These are phyloP conservation scores for Agrocybe praecox DNA, from an alignment of 768 basidiomycete species.

Conservation along the genomic window DNA sequence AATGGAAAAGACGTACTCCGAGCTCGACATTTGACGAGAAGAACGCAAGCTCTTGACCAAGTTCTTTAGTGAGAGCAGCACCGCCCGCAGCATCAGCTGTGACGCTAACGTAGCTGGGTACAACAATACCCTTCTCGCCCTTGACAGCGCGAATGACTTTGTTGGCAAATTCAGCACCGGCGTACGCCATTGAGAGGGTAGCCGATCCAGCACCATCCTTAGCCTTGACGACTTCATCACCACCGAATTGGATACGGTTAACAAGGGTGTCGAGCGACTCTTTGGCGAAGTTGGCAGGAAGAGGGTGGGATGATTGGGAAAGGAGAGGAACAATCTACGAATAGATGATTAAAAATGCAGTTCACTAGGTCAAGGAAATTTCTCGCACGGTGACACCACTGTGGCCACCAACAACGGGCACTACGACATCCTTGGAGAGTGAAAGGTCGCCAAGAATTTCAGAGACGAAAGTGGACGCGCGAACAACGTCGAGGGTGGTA, in stretches of 20 bases:
- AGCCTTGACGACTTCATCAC: slow-evolving; percentile 98
- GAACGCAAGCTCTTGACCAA: slow-evolving; percentile 77
- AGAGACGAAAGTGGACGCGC: slow-evolving; percentile 94
- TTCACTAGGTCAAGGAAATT: not conserved
- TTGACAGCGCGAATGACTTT: slow-evolving; percentile 84
- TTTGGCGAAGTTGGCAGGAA: slow-evolving; percentile 58
- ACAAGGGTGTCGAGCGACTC: slow-evolving; percentile 61
- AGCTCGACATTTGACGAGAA: slow-evolving; percentile 91
- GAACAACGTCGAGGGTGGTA: slow-evolving; percentile 96
- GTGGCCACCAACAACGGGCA: slow-evolving; percentile 96
- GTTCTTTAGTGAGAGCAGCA: slow-evolving; percentile 74
- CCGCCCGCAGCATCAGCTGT: slow-evolving; percentile 71
- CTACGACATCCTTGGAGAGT: slow-evolving; percentile 61
- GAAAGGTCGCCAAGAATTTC: slow-evolving; percentile 70
- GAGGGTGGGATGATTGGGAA: slow-evolving; percentile 83
- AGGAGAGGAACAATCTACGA: slow-evolving; percentile 88
- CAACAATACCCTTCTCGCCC: slow-evolving; percentile 86
- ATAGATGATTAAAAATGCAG: not conserved
- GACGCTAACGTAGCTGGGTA: slow-evolving; percentile 85
- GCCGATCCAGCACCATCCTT: slow-evolving; percentile 95
- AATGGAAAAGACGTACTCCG: slow-evolving; percentile 56
- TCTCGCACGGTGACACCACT: slow-evolving; percentile 81
- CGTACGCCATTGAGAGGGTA: slow-evolving; percentile 96
- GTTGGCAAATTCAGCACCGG: slow-evolving; percentile 86
- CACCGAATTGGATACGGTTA: slow-evolving; percentile 92